These are phyloP conservation scores for Fusarium nodosum DNA, from an alignment of 2,329 filamentous ascomycete genomes.

Conservation along the genomic window DNA sequence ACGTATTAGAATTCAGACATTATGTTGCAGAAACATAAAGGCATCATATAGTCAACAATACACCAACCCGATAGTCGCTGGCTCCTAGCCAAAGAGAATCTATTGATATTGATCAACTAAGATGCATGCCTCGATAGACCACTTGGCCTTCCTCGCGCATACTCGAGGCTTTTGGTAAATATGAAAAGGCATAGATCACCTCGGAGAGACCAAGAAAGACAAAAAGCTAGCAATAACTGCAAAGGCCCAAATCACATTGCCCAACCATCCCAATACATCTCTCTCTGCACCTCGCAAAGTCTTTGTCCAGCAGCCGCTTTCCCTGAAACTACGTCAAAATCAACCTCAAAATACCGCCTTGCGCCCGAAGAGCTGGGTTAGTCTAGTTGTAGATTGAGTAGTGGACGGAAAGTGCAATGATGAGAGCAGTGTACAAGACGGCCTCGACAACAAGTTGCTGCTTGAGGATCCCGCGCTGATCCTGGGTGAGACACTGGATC, in stretches of 20 bases:
- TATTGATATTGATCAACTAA: background rate
- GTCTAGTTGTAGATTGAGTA: slow-evolving; percentile 46
- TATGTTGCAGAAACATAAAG: too few species aligned
- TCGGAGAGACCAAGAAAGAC: slow-evolving; percentile 4
- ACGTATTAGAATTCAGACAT: too few species aligned
- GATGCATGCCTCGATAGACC: background rate
- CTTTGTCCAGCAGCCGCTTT: background rate
- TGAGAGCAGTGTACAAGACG: slow-evolving; percentile 52
- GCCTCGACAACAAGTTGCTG: slow-evolving; percentile 57
- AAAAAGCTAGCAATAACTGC: slow-evolving; percentile 1
- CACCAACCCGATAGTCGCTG: background rate
- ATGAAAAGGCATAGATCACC: slow-evolving; percentile 9
- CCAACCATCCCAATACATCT: slow-evolving; percentile 10
- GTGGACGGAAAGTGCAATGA: slow-evolving; percentile 52
- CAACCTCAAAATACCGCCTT: slow-evolving; percentile 15
- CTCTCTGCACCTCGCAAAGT: slow-evolving; percentile 6
- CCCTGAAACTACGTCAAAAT: slow-evolving; percentile 11
- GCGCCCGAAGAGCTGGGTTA: background rate
- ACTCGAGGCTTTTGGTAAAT: background rate
- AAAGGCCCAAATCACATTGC: slow-evolving; percentile 3
- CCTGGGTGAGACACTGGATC: slow-evolving; percentile 54
- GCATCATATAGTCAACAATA: too few species aligned
- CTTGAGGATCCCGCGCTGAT: slow-evolving; percentile 52
- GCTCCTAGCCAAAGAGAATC: background rate
- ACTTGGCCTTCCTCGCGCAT: background rate